Conservation (phyloP, 345 rosid genomes). For the Hibiscus syriacus region DNA sequence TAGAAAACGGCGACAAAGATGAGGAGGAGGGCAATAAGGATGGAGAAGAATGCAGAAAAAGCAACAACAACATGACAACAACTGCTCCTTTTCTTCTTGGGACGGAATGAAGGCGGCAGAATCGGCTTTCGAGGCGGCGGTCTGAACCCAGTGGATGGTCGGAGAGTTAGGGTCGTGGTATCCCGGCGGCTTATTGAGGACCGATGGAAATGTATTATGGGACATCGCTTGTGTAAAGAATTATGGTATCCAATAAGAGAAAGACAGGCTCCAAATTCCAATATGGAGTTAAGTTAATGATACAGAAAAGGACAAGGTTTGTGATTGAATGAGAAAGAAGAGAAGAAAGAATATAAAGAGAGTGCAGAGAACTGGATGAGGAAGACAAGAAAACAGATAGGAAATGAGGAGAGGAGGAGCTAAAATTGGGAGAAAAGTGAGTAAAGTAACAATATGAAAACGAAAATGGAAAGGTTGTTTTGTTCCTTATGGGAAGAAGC, state of each 20-base stretch:
- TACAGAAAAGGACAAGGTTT: neutral
- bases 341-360: neutral
- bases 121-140: slow-evolving; percentile 25
- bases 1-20: slow-evolving; percentile 38
- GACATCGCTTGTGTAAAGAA: slow-evolving; percentile 20
- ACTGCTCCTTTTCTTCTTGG: slow-evolving; percentile 32
- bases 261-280: neutral
- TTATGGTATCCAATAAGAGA: neutral
- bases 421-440: neutral
- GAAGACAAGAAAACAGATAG: slow-evolving; percentile 1
- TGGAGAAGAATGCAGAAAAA: slow-evolving; percentile 24
- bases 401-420: neutral
- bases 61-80: slow-evolving; percentile 54
- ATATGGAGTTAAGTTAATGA: neutral
- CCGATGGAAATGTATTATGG: slow-evolving; percentile 25
- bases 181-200: slow-evolving; percentile 73
- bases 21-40: slow-evolving; percentile 29
- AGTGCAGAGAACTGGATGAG: slow-evolving; percentile 3
- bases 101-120: slow-evolving; percentile 43
- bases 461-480: too few species aligned
- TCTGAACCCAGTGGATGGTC: slow-evolving; percentile 11
- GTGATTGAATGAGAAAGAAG: neutral
- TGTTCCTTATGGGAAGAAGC: too few species aligned
- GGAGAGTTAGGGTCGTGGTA: slow-evolving; percentile 43
- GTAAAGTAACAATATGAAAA: neutral